Conservation (phyloP, 352 stramenopile genomes). For the Phytopythium sindhum region DNA sequence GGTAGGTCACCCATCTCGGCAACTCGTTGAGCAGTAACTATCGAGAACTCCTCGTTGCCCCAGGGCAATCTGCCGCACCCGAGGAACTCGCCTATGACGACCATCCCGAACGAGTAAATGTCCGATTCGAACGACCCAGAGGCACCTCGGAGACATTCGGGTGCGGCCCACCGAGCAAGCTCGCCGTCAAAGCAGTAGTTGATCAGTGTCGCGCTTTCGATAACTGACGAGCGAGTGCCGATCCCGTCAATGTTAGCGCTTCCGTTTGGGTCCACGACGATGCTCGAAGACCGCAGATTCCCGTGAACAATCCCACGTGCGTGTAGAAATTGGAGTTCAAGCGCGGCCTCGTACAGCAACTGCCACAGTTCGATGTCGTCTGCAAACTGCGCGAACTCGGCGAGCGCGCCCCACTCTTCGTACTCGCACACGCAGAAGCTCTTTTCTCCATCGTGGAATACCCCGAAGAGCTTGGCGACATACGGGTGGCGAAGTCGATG, state of each 20-base stretch:
- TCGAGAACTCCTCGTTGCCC: constrained; percentile 2
- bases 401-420: constrained; percentile 7
- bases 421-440: constrained; percentile 20
- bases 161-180: constrained; percentile 21
- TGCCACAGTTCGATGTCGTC: constrained; percentile 3
- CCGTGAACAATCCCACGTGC: constrained; percentile 5
- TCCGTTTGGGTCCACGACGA: constrained; percentile 6
- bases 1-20: background rate
- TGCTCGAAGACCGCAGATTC: constrained; percentile 8
- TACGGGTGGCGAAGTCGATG: constrained; percentile 16
- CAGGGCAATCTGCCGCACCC: background rate
- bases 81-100: constrained; percentile 15
- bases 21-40: background rate
- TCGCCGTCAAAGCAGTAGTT: constrained; percentile 5
- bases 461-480: constrained; percentile 21
- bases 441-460: constrained; percentile 13
- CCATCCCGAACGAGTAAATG: constrained; percentile 31
- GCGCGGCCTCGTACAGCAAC: constrained; percentile 9
- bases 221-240: constrained; percentile 7
- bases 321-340: constrained; percentile 9
- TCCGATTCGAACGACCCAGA: constrained; percentile 22
- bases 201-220: background rate
- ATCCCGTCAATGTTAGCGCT: constrained; percentile 15
- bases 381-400: background rate
- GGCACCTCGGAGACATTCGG: constrained; percentile 20